These are phyloP conservation scores for Macrolepiota fuliginosa DNA, from an alignment of 768 basidiomycete genomes.

Conservation along the genomic window DNA sequence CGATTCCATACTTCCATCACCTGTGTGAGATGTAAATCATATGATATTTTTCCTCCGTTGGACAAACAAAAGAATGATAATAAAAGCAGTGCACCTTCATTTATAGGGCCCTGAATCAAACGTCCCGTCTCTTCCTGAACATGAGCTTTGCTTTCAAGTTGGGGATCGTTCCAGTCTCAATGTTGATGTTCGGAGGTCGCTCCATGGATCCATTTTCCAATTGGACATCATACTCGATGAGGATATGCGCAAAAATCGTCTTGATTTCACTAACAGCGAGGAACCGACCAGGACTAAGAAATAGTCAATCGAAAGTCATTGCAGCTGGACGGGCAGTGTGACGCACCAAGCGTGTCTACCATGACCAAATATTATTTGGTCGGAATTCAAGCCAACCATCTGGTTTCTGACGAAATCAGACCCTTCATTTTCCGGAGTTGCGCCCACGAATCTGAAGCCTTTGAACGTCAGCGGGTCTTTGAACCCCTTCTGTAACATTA, in stretches of 20 bases:
- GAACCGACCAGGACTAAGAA: constrained; percentile 35
- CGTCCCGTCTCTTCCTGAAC: constrained; percentile 10
- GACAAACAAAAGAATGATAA: neutral
- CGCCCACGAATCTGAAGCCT: constrained; percentile 32
- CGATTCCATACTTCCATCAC: no score
- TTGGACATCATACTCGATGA: constrained; percentile 37
- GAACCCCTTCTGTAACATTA: neutral
- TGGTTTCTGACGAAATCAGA: constrained; percentile 19
- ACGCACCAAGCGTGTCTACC: constrained; percentile 27
- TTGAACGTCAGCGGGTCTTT: constrained; percentile 31
- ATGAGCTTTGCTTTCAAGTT: constrained; percentile 1
- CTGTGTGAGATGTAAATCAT: no score
- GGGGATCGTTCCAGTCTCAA: constrained; percentile 11
- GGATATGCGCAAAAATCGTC: constrained; percentile 31
- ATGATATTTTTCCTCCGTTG: no score
- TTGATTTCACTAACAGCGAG: constrained; percentile 37
- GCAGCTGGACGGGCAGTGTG: no score
- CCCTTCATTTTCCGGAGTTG: constrained; percentile 18
- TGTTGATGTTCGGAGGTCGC: constrained; percentile 12
- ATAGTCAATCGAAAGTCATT: neutral
- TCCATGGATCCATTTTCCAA: constrained; percentile 12
- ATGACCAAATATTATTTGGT: constrained; percentile 28
- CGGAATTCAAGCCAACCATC: constrained; percentile 23
- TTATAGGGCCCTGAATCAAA: neutral
- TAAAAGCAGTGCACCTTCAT: no score